Percentiles rank a stretch among this genome's conserved stretches.
Evolutionary conservation across 2,329 filamentous ascomycete species (phyloP).

Genomic region (Diaporthe sp.): DNA sequence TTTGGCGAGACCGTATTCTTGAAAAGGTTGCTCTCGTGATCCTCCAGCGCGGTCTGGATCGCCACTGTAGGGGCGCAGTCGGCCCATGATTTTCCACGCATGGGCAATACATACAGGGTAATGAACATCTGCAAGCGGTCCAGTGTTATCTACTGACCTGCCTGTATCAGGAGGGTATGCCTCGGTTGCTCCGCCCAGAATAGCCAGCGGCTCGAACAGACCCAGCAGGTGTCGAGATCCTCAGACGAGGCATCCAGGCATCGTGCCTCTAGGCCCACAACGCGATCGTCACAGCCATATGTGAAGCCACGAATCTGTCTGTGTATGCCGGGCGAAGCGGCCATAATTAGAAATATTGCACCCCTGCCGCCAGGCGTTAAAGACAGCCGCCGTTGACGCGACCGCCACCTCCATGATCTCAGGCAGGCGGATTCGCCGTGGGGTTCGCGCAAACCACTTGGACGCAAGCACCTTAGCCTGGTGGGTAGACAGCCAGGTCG

Average conservation of each 20-base stretch:
- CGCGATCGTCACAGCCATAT: not conserved
- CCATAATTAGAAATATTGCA: slow-evolving; percentile 2
- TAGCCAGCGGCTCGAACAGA: not conserved
- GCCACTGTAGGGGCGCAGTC: not conserved
- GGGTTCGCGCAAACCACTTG: not conserved
- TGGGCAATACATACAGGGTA: not conserved
- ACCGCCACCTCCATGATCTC: slow-evolving; percentile 6
- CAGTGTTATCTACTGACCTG: not conserved
- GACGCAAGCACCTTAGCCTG: not conserved
- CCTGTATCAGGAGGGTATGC: not conserved
- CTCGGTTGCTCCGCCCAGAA: not conserved
- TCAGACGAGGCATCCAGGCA: not conserved
- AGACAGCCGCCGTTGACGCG: slow-evolving; percentile 21
- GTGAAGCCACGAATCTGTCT: not conserved
- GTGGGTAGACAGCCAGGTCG: not conserved
- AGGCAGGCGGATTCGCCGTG: not conserved
- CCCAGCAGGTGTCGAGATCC: not conserved
- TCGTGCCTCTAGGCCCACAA: not conserved
- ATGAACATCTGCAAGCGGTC: not conserved
- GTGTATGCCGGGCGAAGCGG: not conserved
- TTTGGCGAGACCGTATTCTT: not conserved
- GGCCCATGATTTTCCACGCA: not conserved
- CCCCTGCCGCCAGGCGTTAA: slow-evolving; percentile 2
- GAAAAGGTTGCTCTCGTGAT: not conserved
- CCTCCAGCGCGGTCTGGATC: not conserved